These are phyloP conservation scores for Flaveria ramosissima DNA, from an alignment of 129 eudicot genomes.

Conservation along the genomic window DNA sequence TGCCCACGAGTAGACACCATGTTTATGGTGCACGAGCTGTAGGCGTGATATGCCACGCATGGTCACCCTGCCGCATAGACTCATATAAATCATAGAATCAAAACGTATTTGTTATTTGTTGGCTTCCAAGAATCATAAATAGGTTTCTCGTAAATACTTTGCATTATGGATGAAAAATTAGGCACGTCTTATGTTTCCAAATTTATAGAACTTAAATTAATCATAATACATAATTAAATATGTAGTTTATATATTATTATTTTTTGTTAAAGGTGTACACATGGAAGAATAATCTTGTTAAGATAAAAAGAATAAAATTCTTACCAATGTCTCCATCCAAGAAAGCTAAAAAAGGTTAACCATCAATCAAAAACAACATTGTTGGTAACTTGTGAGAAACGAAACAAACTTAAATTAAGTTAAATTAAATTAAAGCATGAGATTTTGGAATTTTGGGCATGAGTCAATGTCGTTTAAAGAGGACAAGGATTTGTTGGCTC, in stretches of 20 bases:
- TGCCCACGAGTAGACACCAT: no score
- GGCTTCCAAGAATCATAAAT: background rate
- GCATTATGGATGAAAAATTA: background rate
- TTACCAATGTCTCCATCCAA: no score
- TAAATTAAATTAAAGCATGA: constrained; percentile 20
- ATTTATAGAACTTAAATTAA: background rate
- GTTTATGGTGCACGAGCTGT: no score
- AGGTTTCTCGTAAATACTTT: background rate
- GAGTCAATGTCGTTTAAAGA: constrained; percentile 29
- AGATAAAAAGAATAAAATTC: no score
- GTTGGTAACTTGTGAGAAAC: constrained; percentile 15
- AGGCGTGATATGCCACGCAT: no score
- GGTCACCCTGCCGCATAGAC: no score
- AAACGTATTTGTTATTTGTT: background rate
- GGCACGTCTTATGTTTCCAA: background rate
- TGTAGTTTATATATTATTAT: background rate
- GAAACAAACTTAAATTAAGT: constrained; percentile 6
- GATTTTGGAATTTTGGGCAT: constrained; percentile 21
- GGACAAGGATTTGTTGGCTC: constrained; percentile 59
- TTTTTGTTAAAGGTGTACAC: no score
- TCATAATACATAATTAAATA: background rate
- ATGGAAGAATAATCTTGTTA: no score
- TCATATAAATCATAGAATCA: background rate
- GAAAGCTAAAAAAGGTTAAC: background rate
- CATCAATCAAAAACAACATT: background rate